Conservation (phyloP, 306 rosid species). For the Glycine tomentella region DNA sequence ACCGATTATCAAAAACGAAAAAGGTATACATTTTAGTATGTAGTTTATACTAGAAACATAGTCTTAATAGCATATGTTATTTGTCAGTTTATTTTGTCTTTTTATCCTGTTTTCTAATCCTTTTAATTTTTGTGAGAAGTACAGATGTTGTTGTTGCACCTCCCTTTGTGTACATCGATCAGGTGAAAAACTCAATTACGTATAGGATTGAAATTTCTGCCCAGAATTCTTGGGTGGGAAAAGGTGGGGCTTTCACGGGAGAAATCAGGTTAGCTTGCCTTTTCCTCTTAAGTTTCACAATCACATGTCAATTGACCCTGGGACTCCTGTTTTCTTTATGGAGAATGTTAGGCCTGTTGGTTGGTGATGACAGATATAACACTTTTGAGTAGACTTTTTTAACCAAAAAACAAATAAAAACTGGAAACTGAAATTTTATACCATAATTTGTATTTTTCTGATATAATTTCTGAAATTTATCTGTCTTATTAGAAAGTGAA, state of each 20-base stretch:
- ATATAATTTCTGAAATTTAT: neutral
- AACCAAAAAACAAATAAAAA: too few species aligned
- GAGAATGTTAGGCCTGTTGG: neutral
- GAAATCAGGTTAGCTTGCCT: slow-evolving; percentile 82
- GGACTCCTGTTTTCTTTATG: slow-evolving; percentile 4
- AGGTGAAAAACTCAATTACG: slow-evolving; percentile 78
- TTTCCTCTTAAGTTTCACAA: slow-evolving; percentile 26
- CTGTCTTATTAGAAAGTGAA: neutral
- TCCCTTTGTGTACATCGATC: slow-evolving; percentile 87
- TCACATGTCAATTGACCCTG: neutral
- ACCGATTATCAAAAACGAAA: slow-evolving; percentile 12
- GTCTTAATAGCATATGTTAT: slow-evolving; percentile 19
- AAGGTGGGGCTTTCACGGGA: slow-evolving; percentile 96
- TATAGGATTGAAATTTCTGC: slow-evolving; percentile 83
- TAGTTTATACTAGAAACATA: neutral
- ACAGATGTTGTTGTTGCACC: slow-evolving; percentile 97
- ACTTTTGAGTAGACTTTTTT: neutral
- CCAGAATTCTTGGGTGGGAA: slow-evolving; percentile 98
- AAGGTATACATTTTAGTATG: slow-evolving; percentile 2
- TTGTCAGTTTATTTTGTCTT: neutral
- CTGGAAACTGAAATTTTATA: neutral
- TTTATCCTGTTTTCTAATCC: slow-evolving; percentile 1
- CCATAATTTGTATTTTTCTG: neutral
- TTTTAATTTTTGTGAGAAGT: slow-evolving; percentile 38
- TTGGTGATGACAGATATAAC: neutral